Conservation (phyloP, 345 rosid genomes). For the Citrus reticulata region DNA sequence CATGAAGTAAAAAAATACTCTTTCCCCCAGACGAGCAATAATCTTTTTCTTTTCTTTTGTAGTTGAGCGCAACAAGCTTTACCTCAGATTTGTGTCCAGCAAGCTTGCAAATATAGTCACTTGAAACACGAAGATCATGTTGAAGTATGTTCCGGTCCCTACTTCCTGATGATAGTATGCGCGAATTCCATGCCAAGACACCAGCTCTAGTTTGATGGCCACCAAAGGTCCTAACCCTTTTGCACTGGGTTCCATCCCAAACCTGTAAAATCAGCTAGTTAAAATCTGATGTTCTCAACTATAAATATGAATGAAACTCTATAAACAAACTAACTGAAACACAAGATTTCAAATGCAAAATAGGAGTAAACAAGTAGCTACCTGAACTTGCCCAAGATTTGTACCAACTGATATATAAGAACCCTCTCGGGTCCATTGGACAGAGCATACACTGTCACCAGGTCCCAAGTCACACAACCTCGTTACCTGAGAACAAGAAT, state of each 20-base stretch:
- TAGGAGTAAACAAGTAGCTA: slow-evolving; percentile 15
- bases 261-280: slow-evolving; percentile 33
- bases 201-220: slow-evolving; percentile 98
- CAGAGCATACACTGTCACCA: slow-evolving; percentile 71
- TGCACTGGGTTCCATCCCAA: slow-evolving; percentile 92
- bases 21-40: not conserved
- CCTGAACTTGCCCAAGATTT: slow-evolving; percentile 89
- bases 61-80: not conserved
- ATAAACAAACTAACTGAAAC: not conserved
- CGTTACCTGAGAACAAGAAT: slow-evolving; percentile 59
- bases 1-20: not conserved
- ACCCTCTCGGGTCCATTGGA: slow-evolving; percentile 98
- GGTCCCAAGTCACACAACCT: slow-evolving; percentile 94
- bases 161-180: slow-evolving; percentile 86
- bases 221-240: slow-evolving; percentile 77
- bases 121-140: slow-evolving; percentile 87
- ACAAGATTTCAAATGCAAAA: not conserved
- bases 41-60: not conserved
- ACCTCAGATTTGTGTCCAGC: slow-evolving; percentile 97
- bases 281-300: not conserved
- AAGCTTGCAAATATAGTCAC: slow-evolving; percentile 66
- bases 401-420: slow-evolving; percentile 92
- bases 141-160: slow-evolving; percentile 91
- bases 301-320: not conserved
- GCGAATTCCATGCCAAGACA: slow-evolving; percentile 93